Evolutionary conservation across 139 green algal species (phyloP).

Genomic region (Chlorella sp.): DNA sequence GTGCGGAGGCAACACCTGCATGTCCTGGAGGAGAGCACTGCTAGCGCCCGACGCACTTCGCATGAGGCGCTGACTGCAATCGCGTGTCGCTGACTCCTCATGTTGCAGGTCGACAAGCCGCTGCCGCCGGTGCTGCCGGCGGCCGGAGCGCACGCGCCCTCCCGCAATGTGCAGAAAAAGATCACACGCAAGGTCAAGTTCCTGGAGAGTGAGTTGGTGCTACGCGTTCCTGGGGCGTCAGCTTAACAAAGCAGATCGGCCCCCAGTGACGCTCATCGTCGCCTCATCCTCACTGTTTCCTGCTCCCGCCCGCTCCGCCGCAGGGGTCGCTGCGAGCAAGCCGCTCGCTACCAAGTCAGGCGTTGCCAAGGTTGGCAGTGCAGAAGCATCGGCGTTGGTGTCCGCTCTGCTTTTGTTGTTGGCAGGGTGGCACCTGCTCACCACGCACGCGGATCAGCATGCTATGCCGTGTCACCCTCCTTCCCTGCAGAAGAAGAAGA

Average conservation of each 20-base stretch:
- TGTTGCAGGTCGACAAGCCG: slow-evolving; percentile 6
- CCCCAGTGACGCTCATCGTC: background rate
- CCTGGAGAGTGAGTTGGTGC: slow-evolving; percentile 26
- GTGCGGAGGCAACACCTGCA: background rate
- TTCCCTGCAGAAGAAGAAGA: slow-evolving; percentile 13
- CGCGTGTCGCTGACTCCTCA: background rate
- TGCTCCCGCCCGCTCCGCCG: background rate
- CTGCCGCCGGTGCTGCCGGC: background rate
- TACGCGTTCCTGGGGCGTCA: too few species aligned
- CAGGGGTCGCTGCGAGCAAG: slow-evolving; percentile 17
- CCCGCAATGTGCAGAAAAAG: slow-evolving; percentile 26
- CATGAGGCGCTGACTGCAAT: background rate
- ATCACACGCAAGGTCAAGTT: slow-evolving; percentile 40
- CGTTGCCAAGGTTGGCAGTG: slow-evolving; percentile 15
- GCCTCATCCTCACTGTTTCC: background rate
- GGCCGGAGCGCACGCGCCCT: background rate
- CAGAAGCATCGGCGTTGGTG: background rate
- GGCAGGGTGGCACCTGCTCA: background rate
- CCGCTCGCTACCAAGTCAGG: slow-evolving; percentile 4
- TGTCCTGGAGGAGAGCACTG: background rate
- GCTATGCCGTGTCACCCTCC: background rate
- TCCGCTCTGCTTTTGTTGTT: background rate
- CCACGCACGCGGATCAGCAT: too few species aligned
- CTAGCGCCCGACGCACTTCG: background rate
- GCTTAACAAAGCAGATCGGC: background rate